phyloP scores from a whole-genome alignment of 164 flowering plant genomes.

The Euptelea pleiosperma region DNA sequence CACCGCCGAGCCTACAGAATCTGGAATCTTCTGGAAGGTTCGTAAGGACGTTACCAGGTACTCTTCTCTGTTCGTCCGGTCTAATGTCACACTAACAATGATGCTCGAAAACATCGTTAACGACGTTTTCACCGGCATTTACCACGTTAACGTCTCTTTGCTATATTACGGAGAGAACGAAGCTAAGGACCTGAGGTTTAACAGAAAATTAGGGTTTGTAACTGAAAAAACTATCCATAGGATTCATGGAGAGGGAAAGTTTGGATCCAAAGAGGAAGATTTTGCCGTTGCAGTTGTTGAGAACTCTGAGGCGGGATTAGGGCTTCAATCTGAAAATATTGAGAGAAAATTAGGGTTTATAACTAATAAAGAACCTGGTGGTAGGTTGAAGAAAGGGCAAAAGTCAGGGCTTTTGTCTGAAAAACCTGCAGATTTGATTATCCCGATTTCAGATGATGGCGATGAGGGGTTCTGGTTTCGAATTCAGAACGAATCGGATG shows the following conservation, averaged over 20 bases:
- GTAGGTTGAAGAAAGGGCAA: not conserved
- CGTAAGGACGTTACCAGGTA: conserved; percentile 76
- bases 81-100: conserved; percentile 46
- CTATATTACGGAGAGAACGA: conserved; percentile 29
- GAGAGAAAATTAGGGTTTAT: not conserved
- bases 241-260: too few relatives aligned
- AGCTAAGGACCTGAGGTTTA: too few relatives aligned
- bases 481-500: conserved; percentile 39
- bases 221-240: not conserved
- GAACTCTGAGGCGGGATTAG: not conserved
- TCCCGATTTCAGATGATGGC: conserved; percentile 50
- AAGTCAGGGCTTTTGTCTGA: not conserved
- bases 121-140: conserved; percentile 61
- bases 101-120: conserved; percentile 86
- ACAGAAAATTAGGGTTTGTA: conserved; percentile 8
- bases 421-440: conserved; percentile 64
- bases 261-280: not conserved
- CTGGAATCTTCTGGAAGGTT: conserved; percentile 72
- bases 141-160: conserved; percentile 48
- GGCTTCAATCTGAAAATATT: too few relatives aligned
- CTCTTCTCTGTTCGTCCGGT: conserved; percentile 42
- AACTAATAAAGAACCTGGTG: not conserved
- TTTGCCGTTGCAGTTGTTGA: not conserved
- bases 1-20: conserved; percentile 72
- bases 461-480: conserved; percentile 63